phyloP scores from a whole-genome alignment of 139 green algal species.

The Yamagishiella unicocca region DNA sequence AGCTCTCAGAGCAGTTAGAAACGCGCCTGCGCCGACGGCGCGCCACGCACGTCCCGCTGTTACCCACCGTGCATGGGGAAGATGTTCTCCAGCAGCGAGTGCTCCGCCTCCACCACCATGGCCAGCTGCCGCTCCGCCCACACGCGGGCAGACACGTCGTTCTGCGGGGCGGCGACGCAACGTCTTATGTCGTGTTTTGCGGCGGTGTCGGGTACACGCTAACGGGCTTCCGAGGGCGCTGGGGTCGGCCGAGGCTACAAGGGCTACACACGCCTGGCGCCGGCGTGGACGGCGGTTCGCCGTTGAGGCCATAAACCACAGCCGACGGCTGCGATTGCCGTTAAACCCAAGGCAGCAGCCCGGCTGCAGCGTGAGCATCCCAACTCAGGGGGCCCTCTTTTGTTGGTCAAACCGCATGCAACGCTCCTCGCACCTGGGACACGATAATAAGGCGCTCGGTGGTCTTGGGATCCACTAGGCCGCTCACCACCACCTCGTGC shows the following conservation, averaged over 20 bases:
- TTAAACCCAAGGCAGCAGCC: too few species aligned
- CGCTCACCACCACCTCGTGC: slow-evolving; percentile 26
- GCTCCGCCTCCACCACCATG: slow-evolving; percentile 33
- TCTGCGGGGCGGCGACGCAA: neutral
- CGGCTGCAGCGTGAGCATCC: too few species aligned
- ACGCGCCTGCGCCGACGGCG: too few species aligned
- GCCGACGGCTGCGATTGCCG: neutral
- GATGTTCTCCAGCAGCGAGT: slow-evolving; percentile 36
- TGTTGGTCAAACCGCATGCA: neutral
- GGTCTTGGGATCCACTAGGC: neutral
- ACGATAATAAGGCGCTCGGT: neutral
- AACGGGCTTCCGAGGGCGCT: too few species aligned
- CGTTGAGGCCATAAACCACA: neutral
- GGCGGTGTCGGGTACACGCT: too few species aligned
- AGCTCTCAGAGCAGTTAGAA: too few species aligned
- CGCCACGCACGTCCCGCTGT: too few species aligned
- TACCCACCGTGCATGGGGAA: slow-evolving; percentile 32
- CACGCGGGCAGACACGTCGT: slow-evolving; percentile 26
- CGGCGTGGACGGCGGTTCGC: neutral
- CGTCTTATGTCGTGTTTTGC: too few species aligned
- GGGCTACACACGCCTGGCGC: neutral
- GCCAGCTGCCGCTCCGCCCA: slow-evolving; percentile 36
- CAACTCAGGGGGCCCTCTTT: neutral
- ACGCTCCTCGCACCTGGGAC: neutral
- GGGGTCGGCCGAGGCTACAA: neutral